phyloP scores from a whole-genome alignment of 2,329 filamentous ascomycete genomes.

The Stagonosporopsis cucurbitacearum region DNA sequence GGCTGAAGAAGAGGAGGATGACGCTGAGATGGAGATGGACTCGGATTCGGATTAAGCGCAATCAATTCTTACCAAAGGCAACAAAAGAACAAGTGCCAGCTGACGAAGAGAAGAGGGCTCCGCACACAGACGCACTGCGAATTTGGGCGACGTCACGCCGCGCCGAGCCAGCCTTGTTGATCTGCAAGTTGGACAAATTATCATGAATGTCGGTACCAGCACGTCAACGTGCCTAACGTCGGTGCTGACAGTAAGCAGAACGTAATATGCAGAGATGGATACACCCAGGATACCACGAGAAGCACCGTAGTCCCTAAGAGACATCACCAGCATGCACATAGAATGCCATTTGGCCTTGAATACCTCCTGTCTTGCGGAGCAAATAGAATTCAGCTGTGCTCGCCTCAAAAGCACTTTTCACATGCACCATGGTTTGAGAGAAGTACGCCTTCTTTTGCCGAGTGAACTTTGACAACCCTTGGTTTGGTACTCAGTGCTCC shows the following conservation, averaged over 20 bases:
- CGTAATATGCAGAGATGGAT: conserved; percentile 5
- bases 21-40: conserved; percentile 65
- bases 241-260: conserved; percentile 16
- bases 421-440: neutral
- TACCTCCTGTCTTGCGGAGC: neutral
- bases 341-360: neutral
- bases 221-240: conserved; percentile 2
- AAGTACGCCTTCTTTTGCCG: neutral
- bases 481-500: neutral
- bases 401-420: neutral
- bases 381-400: neutral
- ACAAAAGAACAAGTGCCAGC: neutral
- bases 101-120: neutral
- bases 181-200: conserved; percentile 1
- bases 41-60: conserved; percentile 64
- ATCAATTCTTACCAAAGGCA: neutral
- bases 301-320: conserved; percentile 3
- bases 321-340: neutral
- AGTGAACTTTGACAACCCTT: neutral
- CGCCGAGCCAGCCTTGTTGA: neutral
- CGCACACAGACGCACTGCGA: neutral
- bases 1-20: conserved; percentile 60
- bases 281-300: neutral
- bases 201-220: conserved; percentile 15
- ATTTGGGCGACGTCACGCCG: neutral